Percentiles rank a stretch among this genome's conserved stretches.
These are phyloP conservation scores for Sugiyamaella paludigena DNA, from an alignment of 1,139 yeast genomes.

Conservation along the genomic window DNA sequence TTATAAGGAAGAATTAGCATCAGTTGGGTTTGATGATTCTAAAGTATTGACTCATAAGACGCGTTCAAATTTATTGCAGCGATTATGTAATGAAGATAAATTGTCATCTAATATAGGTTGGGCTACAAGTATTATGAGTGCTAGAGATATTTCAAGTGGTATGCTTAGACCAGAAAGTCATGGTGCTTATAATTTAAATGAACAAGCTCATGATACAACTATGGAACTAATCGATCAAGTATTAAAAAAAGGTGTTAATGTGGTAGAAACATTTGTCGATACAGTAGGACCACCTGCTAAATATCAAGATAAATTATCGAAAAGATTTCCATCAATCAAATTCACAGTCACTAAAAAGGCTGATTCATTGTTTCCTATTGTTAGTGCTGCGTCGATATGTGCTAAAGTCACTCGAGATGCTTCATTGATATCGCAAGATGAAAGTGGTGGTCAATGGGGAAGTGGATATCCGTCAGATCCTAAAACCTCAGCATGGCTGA, in stretches of 20 bases:
- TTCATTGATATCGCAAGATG: conserved; percentile 47
- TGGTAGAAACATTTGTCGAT: conserved; percentile 78
- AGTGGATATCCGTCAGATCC: conserved; percentile 97
- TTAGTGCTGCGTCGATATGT: conserved; percentile 93
- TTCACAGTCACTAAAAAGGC: conserved; percentile 95
- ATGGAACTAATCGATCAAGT: conserved; percentile 68
- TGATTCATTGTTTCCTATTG: conserved; percentile 89
- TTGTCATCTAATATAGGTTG: conserved; percentile 70
- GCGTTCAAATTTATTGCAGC: conserved; percentile 59
- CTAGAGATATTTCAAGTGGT: conserved; percentile 81
- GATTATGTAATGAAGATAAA: conserved; percentile 50
- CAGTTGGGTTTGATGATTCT: conserved; percentile 88
- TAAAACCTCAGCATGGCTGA: conserved; percentile 72
- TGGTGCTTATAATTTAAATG: conserved; percentile 72
- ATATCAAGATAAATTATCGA: conserved; percentile 72
- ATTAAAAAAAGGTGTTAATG: conserved; percentile 56
- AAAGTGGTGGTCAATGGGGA: conserved; percentile 51
- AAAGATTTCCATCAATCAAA: conserved; percentile 64
- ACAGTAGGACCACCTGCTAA: conserved; percentile 94
- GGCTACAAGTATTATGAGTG: conserved; percentile 82
- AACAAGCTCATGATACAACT: conserved; percentile 95
- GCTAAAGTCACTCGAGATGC: conserved; percentile 95
- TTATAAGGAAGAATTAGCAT: conserved; percentile 54
- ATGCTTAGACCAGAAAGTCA: conserved; percentile 69
- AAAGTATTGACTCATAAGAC: conserved; percentile 75